Percentiles rank a stretch among this genome's conserved stretches.
Conservation (phyloP, 805 yeast species). For the Ogataea pilisensis region DNA sequence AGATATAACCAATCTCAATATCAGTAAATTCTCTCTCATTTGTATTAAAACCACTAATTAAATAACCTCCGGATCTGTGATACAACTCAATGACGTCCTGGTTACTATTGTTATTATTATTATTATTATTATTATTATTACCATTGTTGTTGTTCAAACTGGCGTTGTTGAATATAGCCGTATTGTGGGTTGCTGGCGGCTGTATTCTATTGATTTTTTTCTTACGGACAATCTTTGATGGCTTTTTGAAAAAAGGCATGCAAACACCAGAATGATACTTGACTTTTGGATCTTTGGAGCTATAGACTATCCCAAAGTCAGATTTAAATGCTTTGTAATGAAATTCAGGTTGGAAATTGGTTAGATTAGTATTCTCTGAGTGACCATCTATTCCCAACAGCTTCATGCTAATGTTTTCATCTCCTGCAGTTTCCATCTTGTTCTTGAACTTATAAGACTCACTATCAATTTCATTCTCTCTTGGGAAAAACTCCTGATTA, state of each 20-base stretch:
- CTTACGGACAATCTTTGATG: constrained; percentile 41
- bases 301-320: constrained; percentile 48
- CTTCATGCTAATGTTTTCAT: constrained; percentile 40
- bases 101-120: constrained; percentile 2
- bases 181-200: background rate
- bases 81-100: constrained; percentile 37
- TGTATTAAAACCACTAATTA: constrained; percentile 44
- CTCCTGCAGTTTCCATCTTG: constrained; percentile 34
- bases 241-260: constrained; percentile 47
- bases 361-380: constrained; percentile 17
- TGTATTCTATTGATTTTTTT: constrained; percentile 12
- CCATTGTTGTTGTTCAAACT: too few relatives aligned
- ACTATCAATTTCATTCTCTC: constrained; percentile 39
- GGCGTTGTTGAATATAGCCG: too few relatives aligned
- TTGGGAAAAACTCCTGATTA: constrained; percentile 40
- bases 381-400: constrained; percentile 42
- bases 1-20: constrained; percentile 40
- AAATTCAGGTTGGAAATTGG: constrained; percentile 26
- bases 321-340: constrained; percentile 45
- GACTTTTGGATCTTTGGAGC: constrained; percentile 27
- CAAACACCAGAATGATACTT: constrained; percentile 45
- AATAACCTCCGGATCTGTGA: constrained; percentile 48
- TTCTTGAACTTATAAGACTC: constrained; percentile 39
- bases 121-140: background rate
- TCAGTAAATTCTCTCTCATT: constrained; percentile 28